Evolutionary conservation across 2,329 filamentous ascomycete species (phyloP).

Genomic region (Xylogone sp.): DNA sequence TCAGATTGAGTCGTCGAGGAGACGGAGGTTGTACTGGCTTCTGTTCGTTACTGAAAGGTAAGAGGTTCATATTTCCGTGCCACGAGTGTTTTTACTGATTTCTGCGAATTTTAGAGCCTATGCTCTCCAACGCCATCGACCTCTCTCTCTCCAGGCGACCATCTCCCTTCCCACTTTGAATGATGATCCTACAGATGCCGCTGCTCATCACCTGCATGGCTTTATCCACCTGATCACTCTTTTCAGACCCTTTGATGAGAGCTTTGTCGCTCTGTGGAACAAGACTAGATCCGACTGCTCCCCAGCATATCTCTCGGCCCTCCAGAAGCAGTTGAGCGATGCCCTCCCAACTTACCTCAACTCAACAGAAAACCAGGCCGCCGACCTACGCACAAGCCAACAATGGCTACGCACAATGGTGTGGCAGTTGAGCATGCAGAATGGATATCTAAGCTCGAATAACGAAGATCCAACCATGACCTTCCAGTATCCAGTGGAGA

Average conservation of each 20-base stretch:
- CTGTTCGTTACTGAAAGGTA: constrained; percentile 69
- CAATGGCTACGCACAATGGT: constrained; percentile 62
- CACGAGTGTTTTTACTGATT: background rate
- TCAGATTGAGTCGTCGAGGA: constrained; percentile 56
- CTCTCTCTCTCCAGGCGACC: constrained; percentile 65
- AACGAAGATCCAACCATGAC: constrained; percentile 50
- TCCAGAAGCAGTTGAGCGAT: constrained; percentile 61
- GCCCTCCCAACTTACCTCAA: constrained; percentile 48
- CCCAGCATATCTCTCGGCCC: constrained; percentile 48
- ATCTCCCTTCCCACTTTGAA: constrained; percentile 61
- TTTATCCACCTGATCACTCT: constrained; percentile 60
- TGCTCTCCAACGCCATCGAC: constrained; percentile 65
- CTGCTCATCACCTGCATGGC: constrained; percentile 47
- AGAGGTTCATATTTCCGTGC: constrained; percentile 13
- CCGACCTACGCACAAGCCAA: constrained; percentile 55
- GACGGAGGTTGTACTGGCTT: constrained; percentile 69
- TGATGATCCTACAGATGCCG: constrained; percentile 56
- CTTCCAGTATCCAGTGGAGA: constrained; percentile 60
- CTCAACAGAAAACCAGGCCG: constrained; percentile 46
- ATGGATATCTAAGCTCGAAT: constrained; percentile 45
- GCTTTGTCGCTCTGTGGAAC: constrained; percentile 63
- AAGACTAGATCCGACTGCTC: constrained; percentile 57
- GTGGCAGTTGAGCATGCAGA: constrained; percentile 59
- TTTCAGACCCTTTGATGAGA: constrained; percentile 63
- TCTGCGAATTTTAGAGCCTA: constrained; percentile 51